Evolutionary conservation across 202 grass and related monocot genomes (phyloP).

Genomic region (Alloteropsis angusta): DNA sequence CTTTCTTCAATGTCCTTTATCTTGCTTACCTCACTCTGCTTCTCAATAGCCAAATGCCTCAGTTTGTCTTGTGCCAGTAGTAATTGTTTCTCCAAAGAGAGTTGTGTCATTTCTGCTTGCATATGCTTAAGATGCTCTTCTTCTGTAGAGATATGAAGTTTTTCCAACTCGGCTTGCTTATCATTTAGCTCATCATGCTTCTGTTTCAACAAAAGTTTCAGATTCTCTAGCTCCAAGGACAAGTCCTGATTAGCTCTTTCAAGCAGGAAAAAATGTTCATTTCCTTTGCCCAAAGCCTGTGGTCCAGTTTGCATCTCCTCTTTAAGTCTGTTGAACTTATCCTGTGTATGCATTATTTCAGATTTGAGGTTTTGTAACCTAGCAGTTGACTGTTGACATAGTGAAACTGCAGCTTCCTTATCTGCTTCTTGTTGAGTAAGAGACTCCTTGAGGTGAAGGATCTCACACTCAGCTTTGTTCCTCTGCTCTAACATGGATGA

Average conservation of each 20-base stretch:
- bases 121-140: conserved; percentile 52
- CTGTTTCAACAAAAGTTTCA: conserved; percentile 46
- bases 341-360: conserved; percentile 65
- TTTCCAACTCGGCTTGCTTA: conserved; percentile 48
- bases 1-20: conserved; percentile 33
- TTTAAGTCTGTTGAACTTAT: conserved; percentile 58
- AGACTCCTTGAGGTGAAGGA: conserved; percentile 45
- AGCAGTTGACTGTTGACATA: conserved; percentile 49
- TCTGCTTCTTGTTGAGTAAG: conserved; percentile 38
- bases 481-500: conserved; percentile 40
- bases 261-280: conserved; percentile 24
- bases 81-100: conserved; percentile 50
- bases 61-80: conserved; percentile 46
- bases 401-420: conserved; percentile 48
- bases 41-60: conserved; percentile 43
- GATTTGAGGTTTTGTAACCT: conserved; percentile 54
- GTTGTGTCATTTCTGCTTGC: conserved; percentile 53
- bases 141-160: conserved; percentile 46
- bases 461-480: conserved; percentile 52
- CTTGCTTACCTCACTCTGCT: conserved; percentile 42
- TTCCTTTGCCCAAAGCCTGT: conserved; percentile 20
- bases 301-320: conserved; percentile 59
- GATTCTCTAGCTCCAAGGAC: conserved; percentile 32
- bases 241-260: conserved; percentile 55
- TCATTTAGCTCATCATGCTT: conserved; percentile 51